Base-by-base conservation (phyloP, 352 stramenopile genomes). In the Globisporangium megalacanthum region DNA sequence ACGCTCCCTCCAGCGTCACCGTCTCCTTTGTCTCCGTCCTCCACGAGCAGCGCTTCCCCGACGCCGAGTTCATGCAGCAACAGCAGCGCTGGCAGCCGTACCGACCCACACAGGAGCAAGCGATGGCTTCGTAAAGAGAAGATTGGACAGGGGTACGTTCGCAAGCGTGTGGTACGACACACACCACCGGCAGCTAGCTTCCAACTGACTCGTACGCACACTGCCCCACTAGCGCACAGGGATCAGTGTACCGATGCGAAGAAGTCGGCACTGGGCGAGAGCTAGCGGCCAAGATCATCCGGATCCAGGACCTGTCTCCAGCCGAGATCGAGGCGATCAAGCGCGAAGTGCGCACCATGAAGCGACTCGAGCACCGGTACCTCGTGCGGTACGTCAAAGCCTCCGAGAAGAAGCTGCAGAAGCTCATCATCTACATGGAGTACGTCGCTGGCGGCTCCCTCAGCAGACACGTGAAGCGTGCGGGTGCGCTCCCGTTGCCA, bases 361-460 rank as follows among this genome's bases (percentile, higher is more conserved):
- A 90, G 61, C 61, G 63, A 7, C 54, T 90, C 6, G 58, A 70
- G 22, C 79, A 92, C 52, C 63, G 52, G 22, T 64, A 88, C 42
- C 60, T 92, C 19, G 79, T 92, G n/a, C 65, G 72, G 22, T 89
- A 89, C 66, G 66, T 75, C 58, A 77, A 79, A 52, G 77, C 77
- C 0, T 83, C 71, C 0, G 75, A 89, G 54, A 86, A 85, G 25
- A 80, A 82, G 47, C 45, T 69, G 29, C 76, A 70, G 49, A 61
- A 79, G 25, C 62, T 89, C 29, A 74, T 75, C 19, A 96, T 97
- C 49, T 92, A 89, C 52, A 92, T 92, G 73, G 90, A 97, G 52
- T 96, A 82, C 58, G 89, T 94, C 17, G 62, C 83, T 0, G 88
- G 83, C 10, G 91, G 91, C 1, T 91, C 83, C 3, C 58, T 97